Conservation (phyloP, 2,329 filamentous ascomycete species). For the Talaromyces pinophilus region DNA sequence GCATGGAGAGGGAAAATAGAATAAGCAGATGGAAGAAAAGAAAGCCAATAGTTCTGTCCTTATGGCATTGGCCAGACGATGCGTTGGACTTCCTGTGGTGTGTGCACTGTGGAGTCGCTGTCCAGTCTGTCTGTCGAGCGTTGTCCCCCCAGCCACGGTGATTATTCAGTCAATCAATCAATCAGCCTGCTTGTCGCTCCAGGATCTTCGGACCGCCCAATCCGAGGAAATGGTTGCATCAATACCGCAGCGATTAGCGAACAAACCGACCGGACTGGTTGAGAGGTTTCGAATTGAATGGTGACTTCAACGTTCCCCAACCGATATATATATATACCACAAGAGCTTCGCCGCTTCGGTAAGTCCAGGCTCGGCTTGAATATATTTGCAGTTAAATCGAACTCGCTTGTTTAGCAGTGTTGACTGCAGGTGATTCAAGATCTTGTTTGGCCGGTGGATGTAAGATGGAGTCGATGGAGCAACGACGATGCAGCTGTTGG, state of each 20-base stretch:
- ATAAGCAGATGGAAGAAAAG: constrained; percentile 3
- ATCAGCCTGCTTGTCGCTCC: constrained; percentile 3
- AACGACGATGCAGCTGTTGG: constrained; percentile 1
- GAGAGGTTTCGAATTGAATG: background rate
- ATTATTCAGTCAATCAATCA: constrained; percentile 14
- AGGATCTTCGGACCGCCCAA: background rate
- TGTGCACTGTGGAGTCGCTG: constrained; percentile 14
- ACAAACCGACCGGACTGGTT: background rate
- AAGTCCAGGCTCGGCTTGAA: background rate
- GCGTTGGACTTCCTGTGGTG: constrained; percentile 16
- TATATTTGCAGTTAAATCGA: background rate
- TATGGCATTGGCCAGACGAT: constrained; percentile 8
- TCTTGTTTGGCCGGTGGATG: constrained; percentile 2
- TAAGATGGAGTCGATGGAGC: background rate
- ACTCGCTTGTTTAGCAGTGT: background rate
- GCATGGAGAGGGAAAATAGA: constrained; percentile 20
- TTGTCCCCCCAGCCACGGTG: constrained; percentile 13
- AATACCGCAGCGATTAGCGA: constrained; percentile 1
- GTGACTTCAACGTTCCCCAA: background rate
- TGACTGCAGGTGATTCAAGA: background rate
- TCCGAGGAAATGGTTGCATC: background rate
- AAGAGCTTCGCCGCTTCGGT: background rate
- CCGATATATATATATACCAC: background rate
- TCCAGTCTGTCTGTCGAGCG: constrained; percentile 12
- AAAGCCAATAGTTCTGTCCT: constrained; percentile 11